A percentile compares a stretch with the other conserved stretches of the same genome.
Evolutionary conservation across 768 basidiomycete genomes (phyloP).

Genomic region (Artomyces pyxidatus): DNA sequence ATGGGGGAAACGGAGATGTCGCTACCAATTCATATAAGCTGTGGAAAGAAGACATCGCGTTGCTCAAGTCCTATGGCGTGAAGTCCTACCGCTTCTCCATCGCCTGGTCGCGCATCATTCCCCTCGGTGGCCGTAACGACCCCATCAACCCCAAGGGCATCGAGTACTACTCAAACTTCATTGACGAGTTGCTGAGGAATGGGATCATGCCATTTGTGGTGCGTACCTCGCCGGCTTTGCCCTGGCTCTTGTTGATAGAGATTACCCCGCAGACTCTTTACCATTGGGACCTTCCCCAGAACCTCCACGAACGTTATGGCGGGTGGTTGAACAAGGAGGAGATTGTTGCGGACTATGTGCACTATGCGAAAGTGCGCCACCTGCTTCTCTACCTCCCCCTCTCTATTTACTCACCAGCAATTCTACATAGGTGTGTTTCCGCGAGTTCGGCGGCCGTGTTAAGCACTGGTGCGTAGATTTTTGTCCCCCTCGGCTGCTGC

Average conservation of each 20-base stretch:
- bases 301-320: constrained; percentile 62
- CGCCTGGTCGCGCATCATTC: constrained; percentile 70
- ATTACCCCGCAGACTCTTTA: constrained; percentile 45
- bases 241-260: constrained; percentile 3
- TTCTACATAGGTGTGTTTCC: constrained; percentile 51
- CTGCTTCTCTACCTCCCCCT: background rate
- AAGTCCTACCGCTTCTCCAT: constrained; percentile 73
- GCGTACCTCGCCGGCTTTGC: constrained; percentile 19
- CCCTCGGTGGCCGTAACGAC: constrained; percentile 63
- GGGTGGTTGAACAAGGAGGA: constrained; percentile 75
- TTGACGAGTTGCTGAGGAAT: constrained; percentile 54
- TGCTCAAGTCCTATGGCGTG: constrained; percentile 56
- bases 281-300: constrained; percentile 77
- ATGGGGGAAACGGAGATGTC: constrained; percentile 58
- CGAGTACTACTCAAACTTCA: constrained; percentile 60
- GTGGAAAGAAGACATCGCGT: constrained; percentile 59
- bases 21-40: constrained; percentile 65
- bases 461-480: constrained; percentile 49
- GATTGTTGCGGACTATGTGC: constrained; percentile 55
- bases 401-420: background rate
- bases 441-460: constrained; percentile 67
- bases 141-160: constrained; percentile 66
- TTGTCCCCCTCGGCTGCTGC: no score
- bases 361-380: constrained; percentile 36
- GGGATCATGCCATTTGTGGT: constrained; percentile 66